phyloP scores from a whole-genome alignment of 2,329 filamentous ascomycete species.

The Microcyclospora pomicola region DNA sequence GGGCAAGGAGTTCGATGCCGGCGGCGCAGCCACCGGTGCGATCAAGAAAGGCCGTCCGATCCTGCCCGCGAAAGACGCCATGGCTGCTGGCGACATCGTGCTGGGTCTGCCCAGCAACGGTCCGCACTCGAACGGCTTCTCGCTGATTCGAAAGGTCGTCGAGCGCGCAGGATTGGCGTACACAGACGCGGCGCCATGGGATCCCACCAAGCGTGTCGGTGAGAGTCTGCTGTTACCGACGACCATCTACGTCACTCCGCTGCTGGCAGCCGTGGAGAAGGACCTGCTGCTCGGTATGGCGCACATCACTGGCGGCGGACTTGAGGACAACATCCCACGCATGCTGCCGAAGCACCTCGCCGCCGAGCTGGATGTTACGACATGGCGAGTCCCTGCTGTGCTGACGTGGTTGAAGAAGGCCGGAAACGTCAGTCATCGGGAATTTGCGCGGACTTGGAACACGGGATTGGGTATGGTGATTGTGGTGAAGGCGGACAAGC shows the following conservation, averaged over 20 bases:
- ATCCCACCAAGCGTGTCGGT: constrained; percentile 48
- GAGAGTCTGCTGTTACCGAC: constrained; percentile 75
- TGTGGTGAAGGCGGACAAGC: constrained; percentile 56
- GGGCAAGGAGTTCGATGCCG: constrained; percentile 81
- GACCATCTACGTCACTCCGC: constrained; percentile 70
- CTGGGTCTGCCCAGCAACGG: constrained; percentile 76
- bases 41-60: constrained; percentile 52
- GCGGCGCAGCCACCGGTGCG: constrained; percentile 77
- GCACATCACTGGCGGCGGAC: constrained; percentile 90
- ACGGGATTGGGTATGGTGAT: constrained; percentile 89
- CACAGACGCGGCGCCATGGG: constrained; percentile 64
- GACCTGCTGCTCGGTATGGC: constrained; percentile 76
- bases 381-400: constrained; percentile 64
- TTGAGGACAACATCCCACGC: constrained; percentile 85
- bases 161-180: constrained; percentile 61
- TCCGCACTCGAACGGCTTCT: constrained; percentile 94
- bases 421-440: constrained; percentile 55
- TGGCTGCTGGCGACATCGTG: constrained; percentile 72
- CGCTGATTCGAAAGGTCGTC: constrained; percentile 82
- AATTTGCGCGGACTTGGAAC: constrained; percentile 93
- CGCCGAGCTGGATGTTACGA: constrained; percentile 63
- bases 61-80: constrained; percentile 61
- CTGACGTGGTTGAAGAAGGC: constrained; percentile 74
- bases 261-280: constrained; percentile 47
- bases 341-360: constrained; percentile 71